Percentiles rank a stretch among this genome's conserved stretches.
These are phyloP conservation scores for Neonectria neomacrospora DNA, from an alignment of 2,329 filamentous ascomycete species.

Conservation along the genomic window DNA sequence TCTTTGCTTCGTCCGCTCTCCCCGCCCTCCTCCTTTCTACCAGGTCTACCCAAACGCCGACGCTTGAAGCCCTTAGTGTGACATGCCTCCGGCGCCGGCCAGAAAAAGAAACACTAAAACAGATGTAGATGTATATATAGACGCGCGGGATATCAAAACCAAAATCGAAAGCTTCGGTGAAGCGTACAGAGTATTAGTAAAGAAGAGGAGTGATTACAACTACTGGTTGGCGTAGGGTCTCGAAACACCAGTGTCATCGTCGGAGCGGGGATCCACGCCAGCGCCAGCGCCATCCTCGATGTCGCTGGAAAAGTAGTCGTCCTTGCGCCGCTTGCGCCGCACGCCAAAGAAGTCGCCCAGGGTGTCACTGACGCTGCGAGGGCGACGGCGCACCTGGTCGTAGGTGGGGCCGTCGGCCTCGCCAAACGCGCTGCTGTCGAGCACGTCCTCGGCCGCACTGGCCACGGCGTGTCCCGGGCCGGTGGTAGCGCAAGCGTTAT, in stretches of 20 bases:
- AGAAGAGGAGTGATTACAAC: conserved; percentile 25
- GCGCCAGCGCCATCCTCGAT: conserved; percentile 35
- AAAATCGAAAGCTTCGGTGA: conserved; percentile 31
- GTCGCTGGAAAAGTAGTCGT: conserved; percentile 36
- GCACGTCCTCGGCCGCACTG: conserved; percentile 43
- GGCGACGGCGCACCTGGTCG: conserved; percentile 43
- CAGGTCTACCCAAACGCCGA: conserved; percentile 43
- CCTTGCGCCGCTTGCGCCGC: conserved; percentile 47
- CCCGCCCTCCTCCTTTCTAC: conserved; percentile 19
- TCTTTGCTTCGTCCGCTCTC: background rate
- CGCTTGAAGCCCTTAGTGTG: conserved; percentile 39
- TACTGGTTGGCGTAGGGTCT: conserved; percentile 19
- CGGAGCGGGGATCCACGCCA: conserved; percentile 15
- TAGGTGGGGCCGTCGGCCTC: conserved; percentile 29
- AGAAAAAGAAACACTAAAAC: conserved; percentile 30
- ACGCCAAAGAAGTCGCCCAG: conserved; percentile 54
- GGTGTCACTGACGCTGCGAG: conserved; percentile 56
- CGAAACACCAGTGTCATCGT: conserved; percentile 16
- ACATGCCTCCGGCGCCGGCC: conserved; percentile 39
- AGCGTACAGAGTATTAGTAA: conserved; percentile 30
- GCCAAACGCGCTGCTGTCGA: conserved; percentile 34
- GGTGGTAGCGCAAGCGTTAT: conserved; percentile 40
- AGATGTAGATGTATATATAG: conserved; percentile 16
- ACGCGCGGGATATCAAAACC: background rate
- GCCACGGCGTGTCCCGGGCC: conserved; percentile 34